Base-by-base conservation (phyloP, 306 rosid species). In the Hylodesmum podocarpum region DNA sequence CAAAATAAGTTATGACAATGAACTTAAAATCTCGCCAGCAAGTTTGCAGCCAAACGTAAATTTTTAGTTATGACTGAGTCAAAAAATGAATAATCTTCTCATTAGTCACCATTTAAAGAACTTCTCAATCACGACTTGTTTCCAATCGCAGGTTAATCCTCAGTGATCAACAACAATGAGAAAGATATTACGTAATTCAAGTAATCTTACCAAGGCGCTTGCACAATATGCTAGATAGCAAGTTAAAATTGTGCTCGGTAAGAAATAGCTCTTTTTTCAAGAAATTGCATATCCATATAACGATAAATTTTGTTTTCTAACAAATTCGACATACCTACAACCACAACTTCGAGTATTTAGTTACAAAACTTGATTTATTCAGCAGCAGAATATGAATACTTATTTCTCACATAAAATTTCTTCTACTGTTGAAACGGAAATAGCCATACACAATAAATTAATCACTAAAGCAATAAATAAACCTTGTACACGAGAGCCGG, bases 351-450 rank as follows among this genome's bases (percentile, higher is more conserved):
- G 76, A 64, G 53, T 63, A 67, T 61, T 3, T 72, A 73, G 51
- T 70, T 70, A 75, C 88, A 78, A 70, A 81, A 78, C 77, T 69
- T 70, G 57, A 41, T 78, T 78, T 82, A 78, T 85, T 78, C 81
- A 47, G 59, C 43, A 70, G 71, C 59, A 46, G 76, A 73, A 67
- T 65, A 77, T 66, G 71, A 27, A 82, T 46, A 21, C 77, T 82
- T 79, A 85, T 78, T 85, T 65, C 79, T 55, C 77, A 75, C 36
- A 63, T 63, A 78, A 73, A 81, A 68, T 66, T 64, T 78, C 75
- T 66, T 81, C 79, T 65, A 46, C 54, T 13, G 78, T 69, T 63
- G 53, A 19, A 78, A 82, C 66, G 21, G 78, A 63, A 76, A 24
- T 43, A 29, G 50, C 61, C 68, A 70, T 36, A 40, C 54, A 65